A percentile compares a stretch with the other conserved stretches of the same genome.
Evolutionary conservation across 441 rosid genomes (phyloP).

Genomic region (Lagerstroemia fauriei): DNA sequence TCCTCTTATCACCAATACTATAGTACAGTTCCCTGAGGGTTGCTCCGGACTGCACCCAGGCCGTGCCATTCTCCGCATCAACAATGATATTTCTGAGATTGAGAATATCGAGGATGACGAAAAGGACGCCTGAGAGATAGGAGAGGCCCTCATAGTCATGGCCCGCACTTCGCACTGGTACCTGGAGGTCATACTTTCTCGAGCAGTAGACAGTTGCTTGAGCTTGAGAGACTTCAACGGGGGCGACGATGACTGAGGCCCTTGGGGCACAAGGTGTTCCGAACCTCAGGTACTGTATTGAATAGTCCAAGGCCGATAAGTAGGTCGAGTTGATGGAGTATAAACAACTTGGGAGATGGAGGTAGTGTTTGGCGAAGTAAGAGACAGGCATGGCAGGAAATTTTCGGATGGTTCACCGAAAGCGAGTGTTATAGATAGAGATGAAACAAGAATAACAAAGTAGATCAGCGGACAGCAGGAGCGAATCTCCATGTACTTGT

Average conservation of each 20-base stretch:
- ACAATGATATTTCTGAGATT: not conserved
- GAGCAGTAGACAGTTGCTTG: conserved; percentile 37
- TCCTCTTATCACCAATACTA: conserved; percentile 1
- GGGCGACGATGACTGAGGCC: conserved; percentile 36
- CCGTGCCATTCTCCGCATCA: not conserved
- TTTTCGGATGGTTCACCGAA: not conserved
- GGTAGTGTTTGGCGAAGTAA: not conserved
- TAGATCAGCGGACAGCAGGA: not conserved
- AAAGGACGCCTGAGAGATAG: conserved; percentile 39
- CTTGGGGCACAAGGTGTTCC: conserved; percentile 37
- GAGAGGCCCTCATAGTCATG: conserved; percentile 38
- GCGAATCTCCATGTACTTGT: too few relatives aligned
- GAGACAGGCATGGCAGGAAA: not conserved
- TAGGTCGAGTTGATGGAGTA: conserved; percentile 33
- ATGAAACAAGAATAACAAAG: not conserved
- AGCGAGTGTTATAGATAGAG: not conserved
- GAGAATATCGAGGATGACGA: conserved; percentile 27
- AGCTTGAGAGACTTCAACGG: conserved; percentile 27
- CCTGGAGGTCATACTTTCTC: conserved; percentile 12
- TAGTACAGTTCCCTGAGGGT: conserved; percentile 4
- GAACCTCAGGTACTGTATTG: conserved; percentile 45
- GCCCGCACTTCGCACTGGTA: conserved; percentile 35
- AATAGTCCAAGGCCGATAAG: conserved; percentile 40
- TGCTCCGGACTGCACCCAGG: conserved; percentile 12
- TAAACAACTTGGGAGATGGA: conserved; percentile 39